These are phyloP conservation scores for Cicer bijugum DNA, from an alignment of 306 rosid genomes.

Conservation along the genomic window DNA sequence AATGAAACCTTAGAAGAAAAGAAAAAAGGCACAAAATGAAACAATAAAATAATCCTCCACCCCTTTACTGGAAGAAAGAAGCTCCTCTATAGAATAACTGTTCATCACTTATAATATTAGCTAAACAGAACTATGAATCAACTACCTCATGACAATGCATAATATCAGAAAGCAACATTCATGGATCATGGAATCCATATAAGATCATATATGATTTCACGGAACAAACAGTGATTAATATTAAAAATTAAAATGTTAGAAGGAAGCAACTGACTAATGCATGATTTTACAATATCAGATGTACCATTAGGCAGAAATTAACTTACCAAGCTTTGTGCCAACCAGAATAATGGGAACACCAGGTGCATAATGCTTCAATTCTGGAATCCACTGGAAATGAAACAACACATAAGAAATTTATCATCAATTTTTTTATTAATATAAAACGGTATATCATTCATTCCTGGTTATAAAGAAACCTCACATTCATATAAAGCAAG, in stretches of 20 bases:
- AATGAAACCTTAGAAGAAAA: conserved; percentile 3
- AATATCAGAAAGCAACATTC: conserved; percentile 8
- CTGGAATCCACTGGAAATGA: conserved; percentile 95
- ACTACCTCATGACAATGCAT: neutral
- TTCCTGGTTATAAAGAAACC: conserved; percentile 5
- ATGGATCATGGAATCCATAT: conserved; percentile 22
- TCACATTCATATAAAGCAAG: neutral
- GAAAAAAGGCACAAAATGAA: neutral
- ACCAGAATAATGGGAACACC: conserved; percentile 96
- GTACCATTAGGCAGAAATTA: conserved; percentile 37
- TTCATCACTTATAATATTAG: conserved; percentile 16
- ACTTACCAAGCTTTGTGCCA: conserved; percentile 95
- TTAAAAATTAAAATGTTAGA: conserved; percentile 7
- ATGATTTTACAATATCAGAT: conserved; percentile 15
- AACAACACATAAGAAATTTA: conserved; percentile 36
- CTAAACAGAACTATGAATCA: conserved; percentile 3
- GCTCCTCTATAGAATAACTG: neutral
- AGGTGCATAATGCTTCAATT: conserved; percentile 99
- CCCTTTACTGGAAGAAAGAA: neutral
- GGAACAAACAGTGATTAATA: neutral
- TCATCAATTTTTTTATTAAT: conserved; percentile 13
- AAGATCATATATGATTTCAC: conserved; percentile 24
- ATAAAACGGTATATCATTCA: neutral
- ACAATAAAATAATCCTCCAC: neutral
- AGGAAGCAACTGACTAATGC: conserved; percentile 5